phyloP scores from a whole-genome alignment of 345 rosid species.

The Salix udensis region DNA sequence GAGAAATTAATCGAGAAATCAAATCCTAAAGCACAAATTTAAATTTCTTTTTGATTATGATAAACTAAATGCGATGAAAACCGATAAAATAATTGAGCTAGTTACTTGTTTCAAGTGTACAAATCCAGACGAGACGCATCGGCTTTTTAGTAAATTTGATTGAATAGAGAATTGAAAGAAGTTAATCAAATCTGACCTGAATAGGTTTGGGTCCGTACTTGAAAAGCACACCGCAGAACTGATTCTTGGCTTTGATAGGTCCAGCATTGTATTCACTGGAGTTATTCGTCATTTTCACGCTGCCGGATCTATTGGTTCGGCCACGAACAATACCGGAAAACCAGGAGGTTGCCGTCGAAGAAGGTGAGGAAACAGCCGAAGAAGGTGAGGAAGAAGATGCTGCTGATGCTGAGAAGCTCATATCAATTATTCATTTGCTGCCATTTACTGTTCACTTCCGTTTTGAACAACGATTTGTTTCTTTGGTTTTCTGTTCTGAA shows the following conservation, averaged over 20 bases:
- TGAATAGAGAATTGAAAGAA: background rate
- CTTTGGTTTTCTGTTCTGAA: no score
- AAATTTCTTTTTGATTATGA: no score
- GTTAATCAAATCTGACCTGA: conserved; percentile 46
- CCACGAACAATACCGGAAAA: conserved; percentile 77
- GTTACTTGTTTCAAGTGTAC: no score
- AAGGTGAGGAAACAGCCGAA: conserved; percentile 3
- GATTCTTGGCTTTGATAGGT: conserved; percentile 83
- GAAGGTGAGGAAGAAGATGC: conserved; percentile 17
- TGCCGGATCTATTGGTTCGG: conserved; percentile 43
- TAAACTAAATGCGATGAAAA: no score
- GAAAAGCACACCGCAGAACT: conserved; percentile 82
- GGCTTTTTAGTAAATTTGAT: no score
- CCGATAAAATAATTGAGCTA: no score
- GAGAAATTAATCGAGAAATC: background rate
- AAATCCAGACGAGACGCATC: no score
- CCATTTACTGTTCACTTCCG: no score
- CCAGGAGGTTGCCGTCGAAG: conserved; percentile 33
- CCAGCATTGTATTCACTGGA: conserved; percentile 35
- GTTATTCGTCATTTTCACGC: conserved; percentile 35
- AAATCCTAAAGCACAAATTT: no score
- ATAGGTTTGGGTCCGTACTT: conserved; percentile 83
- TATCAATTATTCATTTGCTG: background rate
- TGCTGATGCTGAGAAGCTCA: conserved; percentile 20
- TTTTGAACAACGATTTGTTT: no score